Percentiles rank a stretch among this genome's conserved stretches.
These are phyloP conservation scores for Colletotrichum shisoi DNA, from an alignment of 2,329 filamentous ascomycete species.

Conservation along the genomic window DNA sequence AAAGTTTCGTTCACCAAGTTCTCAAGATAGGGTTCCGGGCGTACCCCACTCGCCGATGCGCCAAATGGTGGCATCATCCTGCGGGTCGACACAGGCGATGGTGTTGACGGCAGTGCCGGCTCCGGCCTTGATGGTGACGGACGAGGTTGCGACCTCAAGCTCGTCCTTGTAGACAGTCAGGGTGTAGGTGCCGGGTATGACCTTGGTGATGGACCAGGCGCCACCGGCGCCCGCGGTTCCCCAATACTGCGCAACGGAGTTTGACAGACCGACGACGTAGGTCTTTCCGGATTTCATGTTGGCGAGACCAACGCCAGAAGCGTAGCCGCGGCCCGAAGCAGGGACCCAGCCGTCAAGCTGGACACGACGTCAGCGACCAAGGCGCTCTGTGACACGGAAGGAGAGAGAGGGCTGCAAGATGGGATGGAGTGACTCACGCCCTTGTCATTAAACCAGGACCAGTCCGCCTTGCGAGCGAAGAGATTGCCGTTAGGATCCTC, in stretches of 20 bases:
- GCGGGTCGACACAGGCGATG: conserved; percentile 46
- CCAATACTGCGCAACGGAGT: conserved; percentile 51
- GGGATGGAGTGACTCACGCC: conserved; percentile 39
- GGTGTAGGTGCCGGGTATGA: conserved; percentile 47
- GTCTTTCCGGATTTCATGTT: conserved; percentile 52
- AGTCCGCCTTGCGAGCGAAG: conserved; percentile 49
- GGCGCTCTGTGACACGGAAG: no score
- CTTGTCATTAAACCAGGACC: conserved; percentile 48
- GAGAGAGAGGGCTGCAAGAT: neutral
- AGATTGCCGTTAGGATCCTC: conserved; percentile 49
- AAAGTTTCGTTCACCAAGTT: neutral
- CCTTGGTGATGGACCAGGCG: conserved; percentile 45
- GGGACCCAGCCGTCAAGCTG: conserved; percentile 47
- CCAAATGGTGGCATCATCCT: conserved; percentile 47
- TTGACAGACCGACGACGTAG: conserved; percentile 51
- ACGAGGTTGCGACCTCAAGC: conserved; percentile 45
- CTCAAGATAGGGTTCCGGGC: neutral
- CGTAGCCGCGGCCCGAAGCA: conserved; percentile 44
- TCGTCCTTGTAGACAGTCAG: conserved; percentile 49
- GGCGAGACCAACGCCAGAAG: conserved; percentile 46
- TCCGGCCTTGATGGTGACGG: conserved; percentile 45
- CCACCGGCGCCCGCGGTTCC: conserved; percentile 43
- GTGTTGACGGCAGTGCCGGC: conserved; percentile 45
- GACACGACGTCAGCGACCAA: neutral
- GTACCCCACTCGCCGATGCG: conserved; percentile 49